Conservation (phyloP, 2,329 filamentous ascomycete species). For the Penicillium sclerotiorum region DNA sequence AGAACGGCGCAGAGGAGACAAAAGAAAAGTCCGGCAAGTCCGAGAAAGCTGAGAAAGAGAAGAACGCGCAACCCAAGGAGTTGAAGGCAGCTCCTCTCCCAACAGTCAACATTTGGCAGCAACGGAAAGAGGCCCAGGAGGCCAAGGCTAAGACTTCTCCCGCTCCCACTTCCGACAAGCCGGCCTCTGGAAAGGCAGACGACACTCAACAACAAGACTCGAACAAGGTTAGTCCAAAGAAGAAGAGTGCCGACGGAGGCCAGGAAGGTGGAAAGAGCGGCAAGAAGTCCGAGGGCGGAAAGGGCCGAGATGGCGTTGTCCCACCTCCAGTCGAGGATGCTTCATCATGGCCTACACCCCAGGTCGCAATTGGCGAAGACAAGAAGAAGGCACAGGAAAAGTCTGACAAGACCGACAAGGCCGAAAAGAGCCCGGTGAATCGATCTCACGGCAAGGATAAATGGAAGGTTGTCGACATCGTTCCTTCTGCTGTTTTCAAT, state of each 20-base stretch:
- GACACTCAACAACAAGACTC: slow-evolving; percentile 44
- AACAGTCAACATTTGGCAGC: slow-evolving; percentile 83
- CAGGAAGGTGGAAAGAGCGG: slow-evolving; percentile 36
- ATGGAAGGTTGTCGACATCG: slow-evolving; percentile 82
- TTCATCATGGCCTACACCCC: slow-evolving; percentile 86
- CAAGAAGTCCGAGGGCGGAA: slow-evolving; percentile 44
- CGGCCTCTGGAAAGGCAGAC: slow-evolving; percentile 30
- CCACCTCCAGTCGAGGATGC: slow-evolving; percentile 74
- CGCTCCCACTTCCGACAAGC: slow-evolving; percentile 26
- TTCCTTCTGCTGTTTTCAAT: slow-evolving; percentile 82
- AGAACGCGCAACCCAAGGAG: slow-evolving; percentile 60
- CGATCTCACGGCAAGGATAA: slow-evolving; percentile 71
- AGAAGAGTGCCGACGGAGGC: slow-evolving; percentile 39
- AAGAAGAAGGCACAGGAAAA: slow-evolving; percentile 73
- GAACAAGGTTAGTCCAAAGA: slow-evolving; percentile 43
- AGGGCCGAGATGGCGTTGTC: slow-evolving; percentile 42
- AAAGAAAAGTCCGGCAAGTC: slow-evolving; percentile 43
- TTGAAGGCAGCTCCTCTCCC: slow-evolving; percentile 82
- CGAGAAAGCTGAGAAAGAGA: slow-evolving; percentile 58
- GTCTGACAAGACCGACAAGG: slow-evolving; percentile 58
- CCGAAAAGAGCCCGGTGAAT: slow-evolving; percentile 62
- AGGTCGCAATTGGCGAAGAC: slow-evolving; percentile 73
- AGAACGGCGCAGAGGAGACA: slow-evolving; percentile 45
- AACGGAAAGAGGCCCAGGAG: slow-evolving; percentile 70
- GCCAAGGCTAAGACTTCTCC: slow-evolving; percentile 50